Evolutionary conservation across 1,284 basidiomycete genomes (phyloP), one percentile per base, ranked within the genome.

Genomic region (Moniliophthora roreri): DNA sequence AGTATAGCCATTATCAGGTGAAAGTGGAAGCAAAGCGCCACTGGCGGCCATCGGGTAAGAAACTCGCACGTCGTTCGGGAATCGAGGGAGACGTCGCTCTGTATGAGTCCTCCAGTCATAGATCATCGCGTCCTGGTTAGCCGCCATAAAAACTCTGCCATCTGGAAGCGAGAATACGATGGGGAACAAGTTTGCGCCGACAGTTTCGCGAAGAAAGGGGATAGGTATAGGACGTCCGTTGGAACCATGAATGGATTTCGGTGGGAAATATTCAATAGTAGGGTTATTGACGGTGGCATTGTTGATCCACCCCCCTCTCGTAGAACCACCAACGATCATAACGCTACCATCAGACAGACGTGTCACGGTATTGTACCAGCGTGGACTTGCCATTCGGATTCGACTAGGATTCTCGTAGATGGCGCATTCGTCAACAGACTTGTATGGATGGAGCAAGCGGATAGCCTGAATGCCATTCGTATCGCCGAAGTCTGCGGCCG

Each of bases 1-100:
- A 2, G 74, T 73, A 60, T 89, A 92, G 54, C 76, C 65, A 62
- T 85, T 84, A 13, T 76, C 74, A 4, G 81, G 78, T 2, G 77
- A 79, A 4, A 93, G 72, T 7, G 91, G 90, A 2, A 93, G 79
- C 16, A 93, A 75, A 18, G 89, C 63, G 3, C 74, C 87, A 9
- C 85, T 86, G 18, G 85, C 89, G 16, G 87, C 76, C 82, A 89
- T 89, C 0, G 91, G 91, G 66, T 93, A 93, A 0, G 89, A 91
- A 34, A 93, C 81, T 16, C 87, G 85, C 11, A 93, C 83, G 34
- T 84, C 85, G 58, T 93, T 92, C 2, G 91, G 91, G 56, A 94
- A 78, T 41, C 66, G 66, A 11, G 89, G 89, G 1, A 93, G 79
- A 39, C 79, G 71, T 18, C 66, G 72, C 66, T 93, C 91, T 0